Percentiles rank a stretch among this genome's conserved stretches.
These are phyloP conservation scores for Phytophthora tentaculata DNA, from an alignment of 352 stramenopile genomes.

Conservation along the genomic window DNA sequence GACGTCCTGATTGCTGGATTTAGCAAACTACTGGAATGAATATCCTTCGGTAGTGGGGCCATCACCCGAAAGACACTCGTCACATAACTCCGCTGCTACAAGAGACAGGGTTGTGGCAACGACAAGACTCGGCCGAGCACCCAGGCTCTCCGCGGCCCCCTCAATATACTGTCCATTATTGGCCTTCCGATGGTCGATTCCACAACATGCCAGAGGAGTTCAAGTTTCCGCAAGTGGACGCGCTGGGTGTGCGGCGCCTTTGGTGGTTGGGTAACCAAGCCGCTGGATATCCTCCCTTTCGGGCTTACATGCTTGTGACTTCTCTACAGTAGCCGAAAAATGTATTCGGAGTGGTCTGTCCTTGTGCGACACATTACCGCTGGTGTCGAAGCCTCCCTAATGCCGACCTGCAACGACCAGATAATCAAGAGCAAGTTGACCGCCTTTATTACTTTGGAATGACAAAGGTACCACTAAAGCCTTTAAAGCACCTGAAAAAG, in stretches of 20 bases:
- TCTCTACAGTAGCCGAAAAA: conserved; percentile 11
- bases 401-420: background rate
- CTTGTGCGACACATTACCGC: conserved; percentile 9
- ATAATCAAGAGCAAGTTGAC: background rate
- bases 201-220: background rate
- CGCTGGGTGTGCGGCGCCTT: background rate
- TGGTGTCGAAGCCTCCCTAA: background rate
- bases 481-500: background rate
- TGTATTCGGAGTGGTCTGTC: conserved; percentile 13
- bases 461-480: conserved; percentile 1
- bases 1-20: background rate
- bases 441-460: conserved; percentile 6
- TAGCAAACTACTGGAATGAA: background rate
- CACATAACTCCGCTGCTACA: background rate
- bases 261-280: background rate
- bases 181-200: background rate
- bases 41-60: background rate
- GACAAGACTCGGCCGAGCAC: background rate
- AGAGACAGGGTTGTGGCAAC: background rate
- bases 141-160: background rate
- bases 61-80: background rate
- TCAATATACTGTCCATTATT: background rate
- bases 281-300: background rate
- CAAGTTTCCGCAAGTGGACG: background rate
- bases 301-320: background rate